phyloP scores from a whole-genome alignment of 1,284 basidiomycete genomes.

The Anthracocystis walkeri region DNA sequence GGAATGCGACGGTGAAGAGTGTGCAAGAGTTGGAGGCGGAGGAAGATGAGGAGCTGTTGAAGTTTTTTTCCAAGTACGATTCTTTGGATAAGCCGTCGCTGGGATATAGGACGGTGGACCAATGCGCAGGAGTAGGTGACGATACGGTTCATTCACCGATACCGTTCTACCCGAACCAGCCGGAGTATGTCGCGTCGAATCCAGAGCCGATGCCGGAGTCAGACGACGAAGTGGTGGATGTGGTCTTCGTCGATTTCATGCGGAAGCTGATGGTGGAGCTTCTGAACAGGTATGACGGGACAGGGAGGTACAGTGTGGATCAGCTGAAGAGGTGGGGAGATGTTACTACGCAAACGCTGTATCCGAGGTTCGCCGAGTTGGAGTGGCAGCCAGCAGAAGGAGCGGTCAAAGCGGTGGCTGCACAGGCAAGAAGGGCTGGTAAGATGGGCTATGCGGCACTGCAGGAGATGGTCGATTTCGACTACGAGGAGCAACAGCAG shows the following conservation, averaged over 20 bases:
- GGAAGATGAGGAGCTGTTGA: conserved; percentile 42
- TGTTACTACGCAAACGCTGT: conserved; percentile 64
- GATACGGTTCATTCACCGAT: conserved; percentile 61
- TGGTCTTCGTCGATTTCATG: conserved; percentile 53
- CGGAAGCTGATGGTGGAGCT: conserved; percentile 42
- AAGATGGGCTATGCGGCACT: conserved; percentile 48
- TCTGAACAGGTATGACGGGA: conserved; percentile 44
- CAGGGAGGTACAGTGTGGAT: conserved; percentile 33
- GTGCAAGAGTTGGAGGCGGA: conserved; percentile 46
- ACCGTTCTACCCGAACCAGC: conserved; percentile 54
- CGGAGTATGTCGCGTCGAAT: conserved; percentile 64
- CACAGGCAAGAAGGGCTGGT: conserved; percentile 29
- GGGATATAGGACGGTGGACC: conserved; percentile 68
- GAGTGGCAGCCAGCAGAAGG: conserved; percentile 51
- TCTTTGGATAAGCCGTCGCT: conserved; percentile 52
- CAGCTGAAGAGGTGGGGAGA: conserved; percentile 57
- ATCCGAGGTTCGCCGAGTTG: conserved; percentile 57
- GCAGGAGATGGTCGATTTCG: conserved; percentile 5
- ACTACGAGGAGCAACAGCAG: conserved; percentile 13
- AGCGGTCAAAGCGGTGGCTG: conserved; percentile 27
- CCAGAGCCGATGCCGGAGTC: conserved; percentile 31
- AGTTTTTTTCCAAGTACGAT: conserved; percentile 44
- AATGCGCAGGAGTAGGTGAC: conserved; percentile 57
- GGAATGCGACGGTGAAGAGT: conserved; percentile 19
- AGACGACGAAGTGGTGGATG: conserved; percentile 51